Percentiles rank a stretch among this genome's conserved stretches.
phyloP scores from a whole-genome alignment of 176 grass and related monocot species.

The Puya raimondii region DNA sequence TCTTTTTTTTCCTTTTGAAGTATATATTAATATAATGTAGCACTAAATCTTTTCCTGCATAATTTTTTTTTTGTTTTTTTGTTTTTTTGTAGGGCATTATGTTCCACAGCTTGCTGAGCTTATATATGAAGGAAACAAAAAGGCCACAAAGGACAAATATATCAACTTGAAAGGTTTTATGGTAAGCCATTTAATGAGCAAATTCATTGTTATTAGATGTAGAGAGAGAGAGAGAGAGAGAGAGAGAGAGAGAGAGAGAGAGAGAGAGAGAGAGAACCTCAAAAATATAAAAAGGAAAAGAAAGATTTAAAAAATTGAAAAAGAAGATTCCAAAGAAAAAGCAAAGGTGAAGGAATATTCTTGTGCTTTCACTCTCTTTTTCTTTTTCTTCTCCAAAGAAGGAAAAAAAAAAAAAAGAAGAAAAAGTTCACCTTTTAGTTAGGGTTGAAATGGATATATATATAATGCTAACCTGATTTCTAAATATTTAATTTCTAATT shows the following conservation, averaged over 20 bases:
- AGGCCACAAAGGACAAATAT: slow-evolving; percentile 30
- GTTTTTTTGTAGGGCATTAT: slow-evolving; percentile 60
- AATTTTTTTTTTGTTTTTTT: neutral
- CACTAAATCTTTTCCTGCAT: neutral
- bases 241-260: neutral
- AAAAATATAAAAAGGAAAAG: neutral
- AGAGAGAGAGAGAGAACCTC: neutral
- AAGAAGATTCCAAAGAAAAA: too few species aligned
- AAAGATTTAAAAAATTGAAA: slow-evolving; percentile 4
- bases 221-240: slow-evolving; percentile 3
- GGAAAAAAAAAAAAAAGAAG: slow-evolving; percentile 19
- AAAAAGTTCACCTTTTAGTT: neutral
- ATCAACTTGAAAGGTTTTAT: slow-evolving; percentile 94
- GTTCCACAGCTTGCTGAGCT: slow-evolving; percentile 86
- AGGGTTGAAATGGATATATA: too few species aligned
- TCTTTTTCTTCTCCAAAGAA: neutral
- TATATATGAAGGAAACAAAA: slow-evolving; percentile 79
- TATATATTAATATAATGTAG: neutral
- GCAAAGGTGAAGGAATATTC: too few species aligned
- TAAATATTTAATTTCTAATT: too few species aligned
- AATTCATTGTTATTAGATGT: too few species aligned
- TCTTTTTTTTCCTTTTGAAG: neutral
- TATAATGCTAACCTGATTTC: too few species aligned
- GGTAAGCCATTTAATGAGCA: slow-evolving; percentile 29
- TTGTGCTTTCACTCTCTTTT: too few species aligned